Base-by-base conservation (phyloP, 768 basidiomycete species). In the Russula earlei region DNA sequence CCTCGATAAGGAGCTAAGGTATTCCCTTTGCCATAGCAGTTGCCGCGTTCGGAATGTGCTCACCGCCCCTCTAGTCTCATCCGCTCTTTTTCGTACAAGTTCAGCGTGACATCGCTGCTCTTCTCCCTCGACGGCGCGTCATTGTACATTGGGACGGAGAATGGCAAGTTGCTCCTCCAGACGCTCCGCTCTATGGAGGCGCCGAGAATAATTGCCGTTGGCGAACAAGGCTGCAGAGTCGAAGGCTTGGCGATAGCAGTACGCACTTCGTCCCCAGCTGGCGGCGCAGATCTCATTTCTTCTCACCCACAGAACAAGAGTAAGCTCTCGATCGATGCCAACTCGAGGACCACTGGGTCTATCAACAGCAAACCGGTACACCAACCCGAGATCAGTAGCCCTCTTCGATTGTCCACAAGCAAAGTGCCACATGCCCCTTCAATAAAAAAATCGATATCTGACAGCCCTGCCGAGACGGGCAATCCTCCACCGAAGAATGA, bases 1-100 rank as follows among this genome's bases (percentile, higher is more conserved):
- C 64, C 65, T 90, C 22, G 85, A 89, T 47, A 88, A 87, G 66
- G 85, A 87, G 55, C 82, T 82, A 62, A 77, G 78, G 86, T 87
- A 62, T 43, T 77, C 12, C 7, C 20, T n/a, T 49, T 10, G 1
- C 42, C 19, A 8, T 9, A 15, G 19, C 36, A 1, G 11, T 31
- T 42, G 29, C 36, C 40, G 38, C 27, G 8, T 6, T 42, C 15
- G 10, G 8, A 36, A 62, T 37, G 46, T 55, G 10, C 25, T 52
- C 22, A 31, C 42, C 5, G 33, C 14, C 52, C 33, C 41, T 10
- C 17, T 15, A 88, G 85, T 19, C 70, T 85, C 43, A 76, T 85
- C 60, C 80, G 83, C 25, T 78, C 75, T 2, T 64, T 88, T 40
- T 71, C 74, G 47, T 64, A 84, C 51, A 78, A 82, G 55, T 69